Evolutionary conservation across 805 yeast genomes (phyloP), one percentile per base, ranked within the genome.

Genomic region (Maudiozyma barnettii): DNA sequence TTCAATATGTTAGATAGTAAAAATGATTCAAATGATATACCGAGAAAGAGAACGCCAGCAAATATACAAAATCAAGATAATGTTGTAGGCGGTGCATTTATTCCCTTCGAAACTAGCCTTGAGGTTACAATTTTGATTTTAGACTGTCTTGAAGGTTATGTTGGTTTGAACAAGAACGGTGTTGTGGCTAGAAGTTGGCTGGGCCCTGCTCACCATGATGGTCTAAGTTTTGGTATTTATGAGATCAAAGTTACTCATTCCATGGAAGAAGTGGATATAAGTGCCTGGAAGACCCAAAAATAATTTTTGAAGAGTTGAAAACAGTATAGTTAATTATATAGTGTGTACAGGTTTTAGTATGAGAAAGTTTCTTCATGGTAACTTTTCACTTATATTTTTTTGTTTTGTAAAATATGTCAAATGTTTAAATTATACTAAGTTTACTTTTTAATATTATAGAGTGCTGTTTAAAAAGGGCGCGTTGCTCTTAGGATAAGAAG

Each of bases 171-270:
- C 58, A 74, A 84, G 43, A 73, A 84, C 63, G 90, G 84, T 5
- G 67, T 90, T 50, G 78, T 79, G 57, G 79, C 95, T 1, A 74
- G 97, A 44, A 64, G 77, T 3, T 91, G 98, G 97, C 59, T 62
- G 4, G 49, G 50, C 1, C 58, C 71, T 10, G 49, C 51, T 20
- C 66, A 66, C 6, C 99, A 91, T 61, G 87, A 84, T 59, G 99
- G 99, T 1, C 74, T 81, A 41, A 83, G 95, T 37, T 71, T 74
- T 47, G 80, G 82, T 4, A 69, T 93, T 2, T 77, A 75, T 52
- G 61, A 66, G 7, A 64, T 70, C 13, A 55, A 64, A 16, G 58
- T 66, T 7, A 55, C 35, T 45, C 48, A 53, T 6, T 14, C 26
- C 3, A 41, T 18, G 3, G 47, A 36, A 20, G 16, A 51, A 60